Evolutionary conservation across 1,284 basidiomycete genomes (phyloP).

Genomic region (Cutaneotrichosporon cutaneum): DNA sequence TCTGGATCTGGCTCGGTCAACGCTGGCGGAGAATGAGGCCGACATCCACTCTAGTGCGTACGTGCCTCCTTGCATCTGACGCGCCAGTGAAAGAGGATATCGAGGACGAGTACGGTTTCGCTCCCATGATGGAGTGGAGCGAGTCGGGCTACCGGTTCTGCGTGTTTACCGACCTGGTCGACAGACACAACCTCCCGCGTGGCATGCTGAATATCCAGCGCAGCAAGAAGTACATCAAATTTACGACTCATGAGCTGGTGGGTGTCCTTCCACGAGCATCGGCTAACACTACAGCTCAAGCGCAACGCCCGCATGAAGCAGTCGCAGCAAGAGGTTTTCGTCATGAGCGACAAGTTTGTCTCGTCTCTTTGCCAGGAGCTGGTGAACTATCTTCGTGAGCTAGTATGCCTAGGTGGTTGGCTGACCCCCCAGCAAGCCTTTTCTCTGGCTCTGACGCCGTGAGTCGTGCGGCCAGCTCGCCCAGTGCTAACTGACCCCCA

Average conservation of each 20-base stretch:
- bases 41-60: conserved; percentile 60
- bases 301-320: conserved; percentile 37
- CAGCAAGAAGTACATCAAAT: conserved; percentile 50
- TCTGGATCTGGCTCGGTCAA: conserved; percentile 87
- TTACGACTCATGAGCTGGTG: conserved; percentile 77
- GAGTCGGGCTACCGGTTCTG: conserved; percentile 18
- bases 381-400: conserved; percentile 60
- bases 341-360: conserved; percentile 78
- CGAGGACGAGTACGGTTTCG: conserved; percentile 14
- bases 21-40: conserved; percentile 82
- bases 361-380: conserved; percentile 67
- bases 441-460: conserved; percentile 87
- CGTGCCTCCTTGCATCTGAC: neutral
- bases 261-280: conserved; percentile 22
- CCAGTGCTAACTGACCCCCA: too few relatives aligned
- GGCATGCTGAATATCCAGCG: conserved; percentile 18
- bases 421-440: conserved; percentile 57
- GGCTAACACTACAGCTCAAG: conserved; percentile 29
- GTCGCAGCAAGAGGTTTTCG: conserved; percentile 57
- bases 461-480: conserved; percentile 26
- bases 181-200: conserved; percentile 4
- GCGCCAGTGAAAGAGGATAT: neutral
- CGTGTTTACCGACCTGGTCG: conserved; percentile 8
- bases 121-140: conserved; percentile 15
- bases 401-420: neutral